These are phyloP conservation scores for Escovopsis sp. DNA, from an alignment of 2,329 filamentous ascomycete genomes.

Conservation along the genomic window DNA sequence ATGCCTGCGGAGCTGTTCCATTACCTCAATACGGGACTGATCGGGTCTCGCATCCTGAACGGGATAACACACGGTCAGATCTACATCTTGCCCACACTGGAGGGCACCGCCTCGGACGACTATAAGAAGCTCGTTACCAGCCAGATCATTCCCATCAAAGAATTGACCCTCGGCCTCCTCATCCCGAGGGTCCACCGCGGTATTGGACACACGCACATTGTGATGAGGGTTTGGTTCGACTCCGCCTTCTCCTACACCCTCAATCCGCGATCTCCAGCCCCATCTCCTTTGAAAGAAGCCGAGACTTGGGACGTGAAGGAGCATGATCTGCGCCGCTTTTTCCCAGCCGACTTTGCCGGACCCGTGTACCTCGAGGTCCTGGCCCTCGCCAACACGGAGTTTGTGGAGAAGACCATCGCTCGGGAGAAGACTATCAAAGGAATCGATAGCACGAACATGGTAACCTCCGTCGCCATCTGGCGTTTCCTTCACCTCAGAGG, in stretches of 20 bases:
- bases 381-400: constrained; percentile 53
- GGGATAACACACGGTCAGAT: constrained; percentile 72
- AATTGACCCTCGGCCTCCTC: constrained; percentile 63
- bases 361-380: constrained; percentile 44
- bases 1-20: constrained; percentile 81
- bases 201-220: constrained; percentile 66
- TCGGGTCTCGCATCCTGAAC: constrained; percentile 65
- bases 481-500: constrained; percentile 79
- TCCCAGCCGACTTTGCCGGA: constrained; percentile 26
- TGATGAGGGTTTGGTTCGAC: constrained; percentile 74
- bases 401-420: constrained; percentile 53
- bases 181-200: constrained; percentile 70
- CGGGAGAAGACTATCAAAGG: constrained; percentile 43
- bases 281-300: constrained; percentile 31
- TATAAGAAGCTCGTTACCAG: constrained; percentile 68
- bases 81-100: constrained; percentile 67
- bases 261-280: constrained; percentile 38
- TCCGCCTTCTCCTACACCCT: constrained; percentile 52
- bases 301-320: constrained; percentile 62
- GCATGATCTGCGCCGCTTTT: constrained; percentile 33
- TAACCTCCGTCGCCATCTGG: constrained; percentile 64
- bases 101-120: constrained; percentile 63
- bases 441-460: constrained; percentile 51
- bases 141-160: constrained; percentile 59
- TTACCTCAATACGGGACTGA: constrained; percentile 72